A percentile compares a stretch with the other conserved stretches of the same genome.
phyloP scores from a whole-genome alignment of 2,329 filamentous ascomycete species.

The Mycosphaerella arachidis region DNA sequence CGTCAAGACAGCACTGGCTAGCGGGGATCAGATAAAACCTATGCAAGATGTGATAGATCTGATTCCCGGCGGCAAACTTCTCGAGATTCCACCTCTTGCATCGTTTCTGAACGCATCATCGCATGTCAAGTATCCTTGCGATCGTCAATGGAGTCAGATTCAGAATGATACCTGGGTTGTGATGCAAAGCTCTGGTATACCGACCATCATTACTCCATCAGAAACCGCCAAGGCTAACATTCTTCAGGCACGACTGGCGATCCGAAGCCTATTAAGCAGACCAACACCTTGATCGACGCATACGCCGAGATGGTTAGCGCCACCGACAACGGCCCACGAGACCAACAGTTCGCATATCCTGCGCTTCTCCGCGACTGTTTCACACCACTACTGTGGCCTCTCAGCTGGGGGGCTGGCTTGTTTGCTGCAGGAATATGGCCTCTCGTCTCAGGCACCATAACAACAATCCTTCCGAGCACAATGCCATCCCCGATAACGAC shows the following conservation, averaged over 20 bases:
- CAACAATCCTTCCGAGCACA: conserved; percentile 9
- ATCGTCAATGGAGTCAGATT: not conserved
- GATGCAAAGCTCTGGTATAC: conserved; percentile 8
- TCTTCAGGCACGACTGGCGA: conserved; percentile 16
- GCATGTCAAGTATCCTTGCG: not conserved
- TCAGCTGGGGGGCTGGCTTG: conserved; percentile 11
- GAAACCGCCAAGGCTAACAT: no score
- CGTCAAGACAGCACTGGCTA: conserved; percentile 3
- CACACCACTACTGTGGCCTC: conserved; percentile 4
- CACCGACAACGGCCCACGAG: not conserved
- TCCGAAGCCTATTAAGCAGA: conserved; percentile 9
- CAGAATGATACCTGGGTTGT: not conserved
- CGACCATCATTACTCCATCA: not conserved
- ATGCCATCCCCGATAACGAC: conserved; percentile 17
- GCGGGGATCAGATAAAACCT: not conserved
- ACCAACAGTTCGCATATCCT: conserved; percentile 2
- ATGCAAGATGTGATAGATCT: conserved; percentile 2
- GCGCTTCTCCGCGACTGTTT: not conserved
- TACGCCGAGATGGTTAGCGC: not conserved
- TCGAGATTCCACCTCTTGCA: conserved; percentile 1
- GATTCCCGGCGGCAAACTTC: not conserved
- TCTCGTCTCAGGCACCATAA: conserved; percentile 1
- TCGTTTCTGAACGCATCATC: conserved; percentile 4
- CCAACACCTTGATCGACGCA: not conserved
- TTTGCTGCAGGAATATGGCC: not conserved